Evolutionary conservation across 192 early-diverging fungal species (phyloP).

Genomic region (Cetraspora pellucida): DNA sequence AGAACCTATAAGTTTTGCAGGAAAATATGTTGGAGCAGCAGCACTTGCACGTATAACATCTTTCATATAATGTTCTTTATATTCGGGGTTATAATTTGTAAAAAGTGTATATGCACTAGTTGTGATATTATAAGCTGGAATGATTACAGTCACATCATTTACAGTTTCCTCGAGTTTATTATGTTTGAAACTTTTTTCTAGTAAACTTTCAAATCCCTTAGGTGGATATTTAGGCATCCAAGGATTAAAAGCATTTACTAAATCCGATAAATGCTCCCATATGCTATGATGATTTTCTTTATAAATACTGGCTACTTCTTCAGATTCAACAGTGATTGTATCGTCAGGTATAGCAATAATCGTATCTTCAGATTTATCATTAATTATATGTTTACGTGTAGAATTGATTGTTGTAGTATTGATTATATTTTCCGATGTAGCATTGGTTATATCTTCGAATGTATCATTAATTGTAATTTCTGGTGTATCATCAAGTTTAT

Average conservation of each 20-base stretch:
- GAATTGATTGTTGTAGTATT: too few species aligned
- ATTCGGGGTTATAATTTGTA: not conserved
- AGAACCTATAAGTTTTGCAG: not conserved
- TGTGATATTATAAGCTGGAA: slow-evolving; percentile 14
- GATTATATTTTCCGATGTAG: too few species aligned
- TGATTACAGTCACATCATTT: not conserved
- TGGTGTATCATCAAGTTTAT: too few species aligned
- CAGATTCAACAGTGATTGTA: too few species aligned
- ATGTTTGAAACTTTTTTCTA: not conserved
- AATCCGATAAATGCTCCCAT: too few species aligned
- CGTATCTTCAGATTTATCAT: too few species aligned
- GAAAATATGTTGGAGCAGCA: slow-evolving; percentile 21
- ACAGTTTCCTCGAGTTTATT: not conserved
- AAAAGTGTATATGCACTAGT: not conserved
- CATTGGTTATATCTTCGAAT: too few species aligned
- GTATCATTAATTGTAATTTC: too few species aligned
- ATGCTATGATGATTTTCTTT: too few species aligned
- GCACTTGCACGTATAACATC: slow-evolving; percentile 18
- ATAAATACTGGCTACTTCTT: too few species aligned
- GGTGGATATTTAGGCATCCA: not conserved
- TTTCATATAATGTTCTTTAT: not conserved
- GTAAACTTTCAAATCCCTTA: not conserved
- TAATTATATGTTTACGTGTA: too few species aligned
- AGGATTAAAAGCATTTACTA: not conserved
- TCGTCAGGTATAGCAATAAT: too few species aligned